phyloP scores from a whole-genome alignment of 2,329 filamentous ascomycete genomes.

The Colletotrichum sojae region DNA sequence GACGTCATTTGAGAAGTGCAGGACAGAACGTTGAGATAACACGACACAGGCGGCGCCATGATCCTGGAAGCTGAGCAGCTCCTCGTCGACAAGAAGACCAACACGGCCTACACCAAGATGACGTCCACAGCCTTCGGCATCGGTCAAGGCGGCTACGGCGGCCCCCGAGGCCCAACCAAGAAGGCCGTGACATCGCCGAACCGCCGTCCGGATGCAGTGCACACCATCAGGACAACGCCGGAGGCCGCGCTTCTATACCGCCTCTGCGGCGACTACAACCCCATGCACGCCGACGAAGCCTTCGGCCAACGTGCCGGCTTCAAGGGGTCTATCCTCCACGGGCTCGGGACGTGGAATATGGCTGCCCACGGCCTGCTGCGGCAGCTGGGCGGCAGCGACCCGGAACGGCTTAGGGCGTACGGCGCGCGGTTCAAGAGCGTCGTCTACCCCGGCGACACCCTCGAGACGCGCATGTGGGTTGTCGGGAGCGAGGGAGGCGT shows the following conservation, averaged over 20 bases:
- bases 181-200: slow-evolving; percentile 49
- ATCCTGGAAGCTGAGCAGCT: slow-evolving; percentile 57
- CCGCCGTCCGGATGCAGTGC: slow-evolving; percentile 54
- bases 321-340: slow-evolving; percentile 61
- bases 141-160: slow-evolving; percentile 61
- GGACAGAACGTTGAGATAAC: neutral
- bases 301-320: slow-evolving; percentile 60
- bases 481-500: slow-evolving; percentile 49
- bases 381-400: slow-evolving; percentile 56
- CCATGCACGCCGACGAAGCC: slow-evolving; percentile 60
- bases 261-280: slow-evolving; percentile 65
- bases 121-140: slow-evolving; percentile 58
- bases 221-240: slow-evolving; percentile 54
- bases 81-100: slow-evolving; percentile 56
- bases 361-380: slow-evolving; percentile 59
- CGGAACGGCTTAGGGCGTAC: slow-evolving; percentile 57
- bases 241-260: slow-evolving; percentile 59
- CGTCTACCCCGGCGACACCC: slow-evolving; percentile 61
- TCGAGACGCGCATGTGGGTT: slow-evolving; percentile 60
- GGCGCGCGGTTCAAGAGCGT: slow-evolving; percentile 61
- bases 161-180: slow-evolving; percentile 56
- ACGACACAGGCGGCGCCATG: slow-evolving; percentile 53
- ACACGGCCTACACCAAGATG: slow-evolving; percentile 55
- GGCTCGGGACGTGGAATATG: slow-evolving; percentile 63
- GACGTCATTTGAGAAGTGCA: neutral